phyloP scores from a whole-genome alignment of 2,329 filamentous ascomycete genomes.

The Nakataea oryzae region DNA sequence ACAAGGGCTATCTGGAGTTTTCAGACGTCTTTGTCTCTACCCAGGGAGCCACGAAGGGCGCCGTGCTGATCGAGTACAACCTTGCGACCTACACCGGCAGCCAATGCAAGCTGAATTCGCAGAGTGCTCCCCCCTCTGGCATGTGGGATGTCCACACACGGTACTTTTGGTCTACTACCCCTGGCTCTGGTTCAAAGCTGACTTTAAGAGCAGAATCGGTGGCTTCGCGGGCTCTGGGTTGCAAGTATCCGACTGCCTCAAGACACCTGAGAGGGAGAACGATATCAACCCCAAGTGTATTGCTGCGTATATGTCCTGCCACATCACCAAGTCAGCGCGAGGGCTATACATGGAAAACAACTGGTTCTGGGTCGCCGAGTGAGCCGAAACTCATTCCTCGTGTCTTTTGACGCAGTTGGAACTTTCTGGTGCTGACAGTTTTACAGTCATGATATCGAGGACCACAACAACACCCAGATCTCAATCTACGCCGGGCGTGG shows the following conservation, averaged over 20 bases:
- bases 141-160: conserved; percentile 69
- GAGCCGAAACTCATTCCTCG: no score
- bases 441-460: conserved; percentile 17
- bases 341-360: conserved; percentile 26
- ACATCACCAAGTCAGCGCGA: conserved; percentile 20
- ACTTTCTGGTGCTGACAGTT: background rate
- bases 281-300: conserved; percentile 18
- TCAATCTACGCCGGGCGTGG: conserved; percentile 39
- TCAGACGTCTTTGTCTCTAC: conserved; percentile 61
- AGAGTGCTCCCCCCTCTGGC: conserved; percentile 28
- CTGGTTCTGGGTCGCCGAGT: conserved; percentile 26
- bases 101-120: conserved; percentile 18
- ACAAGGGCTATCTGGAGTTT: conserved; percentile 56
- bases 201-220: conserved; percentile 37
- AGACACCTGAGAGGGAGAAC: conserved; percentile 24
- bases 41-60: conserved; percentile 52
- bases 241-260: conserved; percentile 54
- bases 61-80: conserved; percentile 63
- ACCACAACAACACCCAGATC: conserved; percentile 29
- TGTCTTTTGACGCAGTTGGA: background rate
- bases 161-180: no score
- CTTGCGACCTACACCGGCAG: conserved; percentile 20
- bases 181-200: no score
- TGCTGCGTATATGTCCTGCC: conserved; percentile 26
- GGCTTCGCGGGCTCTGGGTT: conserved; percentile 59